These are phyloP conservation scores for Zoysia japonica DNA, from an alignment of 176 grass and related monocot genomes.

Conservation along the genomic window DNA sequence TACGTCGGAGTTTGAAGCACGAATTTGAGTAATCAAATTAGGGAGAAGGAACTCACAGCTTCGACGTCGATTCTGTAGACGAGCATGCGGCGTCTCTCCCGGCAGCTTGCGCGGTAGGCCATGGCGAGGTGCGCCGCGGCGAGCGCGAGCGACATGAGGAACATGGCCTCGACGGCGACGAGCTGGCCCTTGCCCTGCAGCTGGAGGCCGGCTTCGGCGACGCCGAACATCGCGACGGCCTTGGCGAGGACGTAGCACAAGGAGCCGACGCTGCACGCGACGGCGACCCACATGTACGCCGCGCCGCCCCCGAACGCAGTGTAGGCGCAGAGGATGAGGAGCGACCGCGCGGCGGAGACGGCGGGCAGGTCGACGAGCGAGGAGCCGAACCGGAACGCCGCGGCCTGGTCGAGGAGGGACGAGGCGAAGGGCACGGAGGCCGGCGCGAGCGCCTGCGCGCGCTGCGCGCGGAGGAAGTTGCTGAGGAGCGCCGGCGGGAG, in stretches of 20 bases:
- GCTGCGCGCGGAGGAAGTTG: slow-evolving; percentile 38
- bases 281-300: slow-evolving; percentile 65
- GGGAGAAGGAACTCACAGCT: slow-evolving; percentile 49
- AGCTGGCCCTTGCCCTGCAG: slow-evolving; percentile 45
- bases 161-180: slow-evolving; percentile 70
- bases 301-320: slow-evolving; percentile 56
- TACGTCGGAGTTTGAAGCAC: background rate
- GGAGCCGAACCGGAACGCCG: slow-evolving; percentile 61
- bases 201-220: slow-evolving; percentile 3
- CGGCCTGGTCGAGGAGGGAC: slow-evolving; percentile 39
- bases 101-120: slow-evolving; percentile 73
- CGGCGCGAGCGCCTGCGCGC: background rate
- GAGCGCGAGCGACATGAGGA: slow-evolving; percentile 70
- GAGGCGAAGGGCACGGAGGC: background rate
- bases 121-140: slow-evolving; percentile 76
- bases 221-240: slow-evolving; percentile 48
- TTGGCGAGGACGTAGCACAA: slow-evolving; percentile 77
- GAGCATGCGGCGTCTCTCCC: slow-evolving; percentile 71
- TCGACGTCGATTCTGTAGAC: slow-evolving; percentile 93
- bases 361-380: slow-evolving; percentile 79
- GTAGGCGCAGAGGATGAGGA: slow-evolving; percentile 87
- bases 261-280: slow-evolving; percentile 62
- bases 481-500: slow-evolving; percentile 73
- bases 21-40: no score
- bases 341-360: slow-evolving; percentile 70